These are phyloP conservation scores for Phytophthora macrochlamydospora DNA, from an alignment of 352 stramenopile genomes.

Conservation along the genomic window DNA sequence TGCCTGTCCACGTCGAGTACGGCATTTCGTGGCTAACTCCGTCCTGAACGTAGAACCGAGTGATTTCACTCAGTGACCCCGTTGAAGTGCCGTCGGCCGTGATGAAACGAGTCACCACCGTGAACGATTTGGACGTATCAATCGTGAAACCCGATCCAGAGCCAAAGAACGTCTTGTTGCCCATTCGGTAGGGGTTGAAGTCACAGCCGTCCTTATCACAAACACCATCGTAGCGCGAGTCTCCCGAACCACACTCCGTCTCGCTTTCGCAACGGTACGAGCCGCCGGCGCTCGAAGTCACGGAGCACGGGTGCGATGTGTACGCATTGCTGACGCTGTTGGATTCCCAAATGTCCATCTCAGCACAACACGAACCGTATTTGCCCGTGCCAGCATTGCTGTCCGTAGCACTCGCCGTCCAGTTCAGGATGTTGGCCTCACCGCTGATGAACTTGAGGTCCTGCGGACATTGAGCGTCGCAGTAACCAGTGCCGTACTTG, in stretches of 20 bases:
- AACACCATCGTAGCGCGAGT: background rate
- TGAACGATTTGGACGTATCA: background rate
- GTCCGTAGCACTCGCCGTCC: background rate
- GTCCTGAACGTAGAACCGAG: conserved; percentile 1
- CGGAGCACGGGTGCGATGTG: conserved; percentile 36
- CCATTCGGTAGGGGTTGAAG: conserved; percentile 1
- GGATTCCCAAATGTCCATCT: conserved; percentile 46
- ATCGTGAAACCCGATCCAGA: background rate
- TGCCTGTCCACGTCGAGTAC: background rate
- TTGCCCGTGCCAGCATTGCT: conserved; percentile 16
- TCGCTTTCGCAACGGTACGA: background rate
- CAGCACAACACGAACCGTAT: conserved; percentile 47
- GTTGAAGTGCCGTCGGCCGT: background rate
- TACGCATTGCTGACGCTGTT: conserved; percentile 31
- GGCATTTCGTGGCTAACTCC: background rate
- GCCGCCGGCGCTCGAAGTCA: background rate
- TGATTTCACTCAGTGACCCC: background rate
- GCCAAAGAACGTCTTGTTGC: conserved; percentile 3
- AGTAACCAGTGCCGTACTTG: conserved; percentile 18
- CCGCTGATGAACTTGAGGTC: conserved; percentile 60
- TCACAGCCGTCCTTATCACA: conserved; percentile 4
- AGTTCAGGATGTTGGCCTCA: conserved; percentile 34
- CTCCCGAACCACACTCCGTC: background rate
- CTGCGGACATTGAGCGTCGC: conserved; percentile 41
- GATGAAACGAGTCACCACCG: conserved; percentile 4